phyloP scores from a whole-genome alignment of 257 asterid species.

The Solanum arcanum region DNA sequence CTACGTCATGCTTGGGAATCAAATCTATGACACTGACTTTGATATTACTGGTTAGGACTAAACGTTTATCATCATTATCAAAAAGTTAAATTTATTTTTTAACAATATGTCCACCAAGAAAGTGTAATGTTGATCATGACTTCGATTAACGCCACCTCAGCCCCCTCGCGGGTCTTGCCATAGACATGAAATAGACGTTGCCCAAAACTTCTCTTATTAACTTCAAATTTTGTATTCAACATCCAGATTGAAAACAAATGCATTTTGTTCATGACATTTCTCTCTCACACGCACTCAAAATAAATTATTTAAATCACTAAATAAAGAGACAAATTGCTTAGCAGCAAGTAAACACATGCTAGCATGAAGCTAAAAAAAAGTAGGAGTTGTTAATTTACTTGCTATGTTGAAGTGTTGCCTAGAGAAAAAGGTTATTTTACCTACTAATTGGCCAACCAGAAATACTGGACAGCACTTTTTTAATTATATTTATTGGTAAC shows the following conservation, averaged over 20 bases:
- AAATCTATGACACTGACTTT: neutral
- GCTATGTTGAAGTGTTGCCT: neutral
- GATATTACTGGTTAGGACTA: neutral
- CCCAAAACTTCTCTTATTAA: neutral
- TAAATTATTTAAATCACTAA: neutral
- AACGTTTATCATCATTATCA: neutral
- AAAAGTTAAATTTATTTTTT: neutral
- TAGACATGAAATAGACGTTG: neutral
- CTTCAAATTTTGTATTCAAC: neutral
- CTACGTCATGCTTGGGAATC: neutral
- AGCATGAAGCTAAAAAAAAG: neutral
- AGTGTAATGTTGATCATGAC: neutral
- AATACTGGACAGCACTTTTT: neutral
- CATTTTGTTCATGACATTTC: neutral
- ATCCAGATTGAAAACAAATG: neutral
- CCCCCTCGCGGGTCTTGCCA: neutral
- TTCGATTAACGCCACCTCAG: neutral
- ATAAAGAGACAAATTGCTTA: neutral
- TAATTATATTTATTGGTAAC: neutral
- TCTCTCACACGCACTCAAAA: neutral
- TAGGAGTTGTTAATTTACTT: neutral
- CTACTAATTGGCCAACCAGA: neutral
- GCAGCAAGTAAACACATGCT: neutral
- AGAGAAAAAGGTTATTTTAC: neutral
- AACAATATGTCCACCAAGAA: neutral